Evolutionary conservation across 139 green algal genomes (phyloP).

Genomic region (Chlamydomonas sphaeroides): DNA sequence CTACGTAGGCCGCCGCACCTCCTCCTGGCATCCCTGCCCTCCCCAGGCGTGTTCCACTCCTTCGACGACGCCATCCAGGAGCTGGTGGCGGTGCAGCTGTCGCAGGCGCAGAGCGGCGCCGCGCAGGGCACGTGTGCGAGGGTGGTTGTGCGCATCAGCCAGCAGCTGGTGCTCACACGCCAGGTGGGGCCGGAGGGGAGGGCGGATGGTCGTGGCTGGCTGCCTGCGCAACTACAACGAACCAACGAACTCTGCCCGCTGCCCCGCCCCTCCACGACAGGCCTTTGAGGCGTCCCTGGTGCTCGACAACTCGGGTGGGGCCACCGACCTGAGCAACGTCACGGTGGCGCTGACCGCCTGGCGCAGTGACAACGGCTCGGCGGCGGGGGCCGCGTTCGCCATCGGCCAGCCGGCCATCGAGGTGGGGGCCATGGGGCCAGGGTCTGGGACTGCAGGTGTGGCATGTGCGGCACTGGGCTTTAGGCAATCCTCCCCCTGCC

Average conservation of each 20-base stretch:
- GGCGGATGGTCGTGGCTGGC: not conserved
- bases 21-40: not conserved
- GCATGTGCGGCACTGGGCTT: no score
- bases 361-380: not conserved
- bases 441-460: no score
- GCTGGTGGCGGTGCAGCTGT: not conserved
- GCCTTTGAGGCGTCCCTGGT: not conserved
- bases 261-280: not conserved
- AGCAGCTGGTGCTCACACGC: not conserved
- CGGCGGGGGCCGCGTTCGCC: not conserved
- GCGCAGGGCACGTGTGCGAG: conserved; percentile 17
- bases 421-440: not conserved
- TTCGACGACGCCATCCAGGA: not conserved
- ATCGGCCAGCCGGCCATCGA: not conserved
- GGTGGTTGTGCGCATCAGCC: conserved; percentile 10
- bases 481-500: no score
- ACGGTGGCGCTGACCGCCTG: not conserved
- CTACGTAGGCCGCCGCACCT: not conserved
- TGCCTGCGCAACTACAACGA: no score
- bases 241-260: no score
- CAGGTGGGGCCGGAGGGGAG: not conserved
- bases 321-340: not conserved
- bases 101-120: not conserved
- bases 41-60: conserved; percentile 14
- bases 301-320: not conserved